These are phyloP conservation scores for Vigna angularis DNA, from an alignment of 306 rosid species.

Conservation along the genomic window DNA sequence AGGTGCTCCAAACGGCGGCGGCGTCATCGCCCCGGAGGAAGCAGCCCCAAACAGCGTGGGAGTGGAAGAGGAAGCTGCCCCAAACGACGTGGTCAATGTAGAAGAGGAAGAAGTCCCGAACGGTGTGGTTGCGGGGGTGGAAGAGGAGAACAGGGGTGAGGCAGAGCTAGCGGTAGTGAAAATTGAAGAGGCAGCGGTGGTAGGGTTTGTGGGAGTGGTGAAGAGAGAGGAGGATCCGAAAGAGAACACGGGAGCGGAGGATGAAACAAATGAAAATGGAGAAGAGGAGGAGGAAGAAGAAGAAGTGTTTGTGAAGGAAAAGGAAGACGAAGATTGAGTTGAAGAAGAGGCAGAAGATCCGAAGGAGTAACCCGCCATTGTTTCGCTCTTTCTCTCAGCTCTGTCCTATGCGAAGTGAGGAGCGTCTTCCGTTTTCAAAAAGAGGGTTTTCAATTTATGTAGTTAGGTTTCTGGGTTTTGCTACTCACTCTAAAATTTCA, in stretches of 20 bases:
- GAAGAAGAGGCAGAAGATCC: conserved; percentile 58
- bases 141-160: conserved; percentile 20
- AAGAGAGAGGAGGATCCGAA: conserved; percentile 25
- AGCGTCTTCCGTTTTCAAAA: background rate
- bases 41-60: conserved; percentile 21
- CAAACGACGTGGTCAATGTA: conserved; percentile 19
- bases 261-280: conserved; percentile 4
- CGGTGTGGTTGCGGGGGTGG: conserved; percentile 35
- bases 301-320: conserved; percentile 38
- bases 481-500: background rate
- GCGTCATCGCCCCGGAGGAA: background rate
- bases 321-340: conserved; percentile 37
- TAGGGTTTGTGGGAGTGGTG: conserved; percentile 49
- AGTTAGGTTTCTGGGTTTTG: background rate
- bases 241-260: background rate
- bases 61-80: background rate
- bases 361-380: conserved; percentile 69
- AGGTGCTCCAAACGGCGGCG: background rate
- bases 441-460: background rate
- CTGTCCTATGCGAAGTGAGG: background rate
- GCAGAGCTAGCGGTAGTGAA: conserved; percentile 25
- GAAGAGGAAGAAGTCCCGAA: conserved; percentile 13
- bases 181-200: conserved; percentile 48
- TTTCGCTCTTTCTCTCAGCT: conserved; percentile 1
- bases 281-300: conserved; percentile 38